A percentile compares a stretch with the other conserved stretches of the same genome.
Conservation (phyloP, 805 yeast genomes). For the Starmera dryadoides region DNA sequence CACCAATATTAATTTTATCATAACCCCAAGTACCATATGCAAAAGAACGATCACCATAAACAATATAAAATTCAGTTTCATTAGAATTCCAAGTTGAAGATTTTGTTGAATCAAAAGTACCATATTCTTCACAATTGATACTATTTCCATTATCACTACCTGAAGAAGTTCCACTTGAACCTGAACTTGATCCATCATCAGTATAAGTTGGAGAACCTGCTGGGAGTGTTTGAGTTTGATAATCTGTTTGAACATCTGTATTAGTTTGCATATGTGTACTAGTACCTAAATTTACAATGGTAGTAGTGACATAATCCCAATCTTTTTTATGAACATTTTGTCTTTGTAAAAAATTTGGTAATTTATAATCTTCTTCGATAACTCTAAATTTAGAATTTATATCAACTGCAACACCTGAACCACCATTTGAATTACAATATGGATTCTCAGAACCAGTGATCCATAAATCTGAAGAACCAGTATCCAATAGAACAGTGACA, state of each 20-base stretch:
- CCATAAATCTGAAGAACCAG: slow-evolving; percentile 76
- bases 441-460: slow-evolving; percentile 44
- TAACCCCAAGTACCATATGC: slow-evolving; percentile 35
- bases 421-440: slow-evolving; percentile 26
- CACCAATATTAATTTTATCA: slow-evolving; percentile 53
- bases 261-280: no score
- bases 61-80: slow-evolving; percentile 30
- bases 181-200: neutral
- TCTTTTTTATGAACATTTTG: neutral
- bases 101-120: slow-evolving; percentile 26
- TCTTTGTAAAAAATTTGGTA: neutral
- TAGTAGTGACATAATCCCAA: slow-evolving; percentile 4
- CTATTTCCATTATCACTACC: slow-evolving; percentile 14
- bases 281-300: neutral
- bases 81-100: slow-evolving; percentile 28
- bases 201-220: neutral
- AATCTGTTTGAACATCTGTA: neutral
- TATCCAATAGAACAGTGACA: slow-evolving; percentile 57
- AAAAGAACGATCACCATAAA: slow-evolving; percentile 45
- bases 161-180: neutral
- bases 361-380: slow-evolving; percentile 2
- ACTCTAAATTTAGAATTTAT: slow-evolving; percentile 2
- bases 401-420: neutral
- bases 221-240: neutral
- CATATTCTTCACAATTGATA: slow-evolving; percentile 31